Evolutionary conservation across 192 early-diverging fungal genomes (phyloP), one percentile per base, ranked within the genome.

Genomic region (Neocallimastix lanati): DNA sequence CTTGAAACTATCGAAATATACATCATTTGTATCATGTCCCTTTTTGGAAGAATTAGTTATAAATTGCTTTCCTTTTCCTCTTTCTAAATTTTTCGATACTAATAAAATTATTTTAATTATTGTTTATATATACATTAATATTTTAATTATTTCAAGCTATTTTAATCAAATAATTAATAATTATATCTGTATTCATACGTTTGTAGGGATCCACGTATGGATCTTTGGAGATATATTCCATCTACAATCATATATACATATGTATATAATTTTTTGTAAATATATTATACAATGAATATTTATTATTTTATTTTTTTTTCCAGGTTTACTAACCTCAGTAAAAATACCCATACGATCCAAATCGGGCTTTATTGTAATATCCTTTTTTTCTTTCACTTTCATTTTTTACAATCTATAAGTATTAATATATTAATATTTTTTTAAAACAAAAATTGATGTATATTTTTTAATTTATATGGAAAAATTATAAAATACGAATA

Each of bases 11-110:
- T 89, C 87, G 80, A 89, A 89, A 78, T 87, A 89, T 2, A 82
- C 85, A 77, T 89, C 86, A 18, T 83, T 82, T 15, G 82, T 86
- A 77, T 89, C 86, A 80, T 89, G 88, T 2, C 88, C 88, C 1
- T 81, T n/a, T 76, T 85, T 87, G 5, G 82, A 82, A 1, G 88
- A 86, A 29, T 81, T 82, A 9, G 84, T 89, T 15, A 86, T 81
- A 79, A 89, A 89, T 82, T 89, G 88, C 80, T 88, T 89, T 5
- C 88, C 88, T 36, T 87, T 85, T 13, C 81, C 81, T 16, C 87
- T 80, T 28, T 86, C 6, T 67, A 81, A 28, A 84, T 28, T n/a
- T 81, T 79, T 85, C 1, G 40, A 16, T 18, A 37, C 50, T 67
- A 67, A 13, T 13, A 13, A 13, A 13, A 12, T 37, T 13, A 37